Evolutionary conservation across 1,284 basidiomycete genomes (phyloP).

Genomic region (Phylloboletellus chloephorus): DNA sequence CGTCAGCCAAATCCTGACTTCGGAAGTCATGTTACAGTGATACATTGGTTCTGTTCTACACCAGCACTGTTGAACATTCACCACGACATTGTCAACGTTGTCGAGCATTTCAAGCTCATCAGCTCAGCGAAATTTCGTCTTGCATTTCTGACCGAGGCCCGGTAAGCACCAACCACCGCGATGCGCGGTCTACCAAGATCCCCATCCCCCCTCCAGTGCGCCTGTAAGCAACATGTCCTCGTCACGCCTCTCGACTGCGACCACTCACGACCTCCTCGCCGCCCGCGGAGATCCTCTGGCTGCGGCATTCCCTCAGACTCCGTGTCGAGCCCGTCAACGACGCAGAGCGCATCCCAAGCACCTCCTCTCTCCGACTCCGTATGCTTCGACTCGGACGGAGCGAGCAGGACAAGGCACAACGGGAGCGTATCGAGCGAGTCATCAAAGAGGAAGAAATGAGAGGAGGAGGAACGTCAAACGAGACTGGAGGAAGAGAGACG

Average conservation of each 20-base stretch:
- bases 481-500: conserved; percentile 36
- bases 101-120: no score
- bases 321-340: conserved; percentile 25
- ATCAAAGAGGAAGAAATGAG: conserved; percentile 50
- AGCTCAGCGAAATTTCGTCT: no score
- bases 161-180: background rate
- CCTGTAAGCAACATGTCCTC: conserved; percentile 32
- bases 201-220: conserved; percentile 55
- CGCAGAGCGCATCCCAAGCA: conserved; percentile 20
- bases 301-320: conserved; percentile 50
- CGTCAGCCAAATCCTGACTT: no score
- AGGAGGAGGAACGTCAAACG: conserved; percentile 43
- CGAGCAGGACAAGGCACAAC: conserved; percentile 47
- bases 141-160: conserved; percentile 13
- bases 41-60: no score
- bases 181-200: conserved; percentile 63
- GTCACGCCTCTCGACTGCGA: background rate
- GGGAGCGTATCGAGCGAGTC: conserved; percentile 55
- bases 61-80: no score
- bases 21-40: no score
- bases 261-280: conserved; percentile 7
- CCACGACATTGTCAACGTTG: no score
- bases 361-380: conserved; percentile 34
- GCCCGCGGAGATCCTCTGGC: conserved; percentile 35
- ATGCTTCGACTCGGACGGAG: conserved; percentile 40